Percentiles rank a stretch among this genome's conserved stretches.
Evolutionary conservation across 23 red algal species (phyloP).

Genomic region (Gracilaria domingensis): DNA sequence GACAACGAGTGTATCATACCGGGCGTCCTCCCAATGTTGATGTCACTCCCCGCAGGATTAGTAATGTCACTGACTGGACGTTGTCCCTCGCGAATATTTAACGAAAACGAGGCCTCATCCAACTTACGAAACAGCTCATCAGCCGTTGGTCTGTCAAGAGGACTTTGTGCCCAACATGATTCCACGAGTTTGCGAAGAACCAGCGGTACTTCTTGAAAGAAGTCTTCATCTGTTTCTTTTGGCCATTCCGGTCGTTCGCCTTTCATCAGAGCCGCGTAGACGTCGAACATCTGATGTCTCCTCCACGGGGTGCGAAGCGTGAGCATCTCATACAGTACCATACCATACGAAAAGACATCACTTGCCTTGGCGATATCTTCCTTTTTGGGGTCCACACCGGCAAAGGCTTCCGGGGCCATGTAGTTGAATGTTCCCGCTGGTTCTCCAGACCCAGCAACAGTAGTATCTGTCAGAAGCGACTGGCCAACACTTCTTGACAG

Average conservation of each 20-base stretch:
- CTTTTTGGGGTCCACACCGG: conserved; percentile 28
- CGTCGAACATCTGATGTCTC: conserved; percentile 33
- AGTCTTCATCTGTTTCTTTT: conserved; percentile 47
- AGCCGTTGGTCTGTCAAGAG: conserved; percentile 41
- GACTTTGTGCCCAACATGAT: conserved; percentile 44
- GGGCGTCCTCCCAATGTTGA: background rate
- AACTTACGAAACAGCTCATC: conserved; percentile 58
- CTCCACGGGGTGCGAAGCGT: conserved; percentile 56
- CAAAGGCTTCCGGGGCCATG: conserved; percentile 75
- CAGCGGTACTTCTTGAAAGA: conserved; percentile 13
- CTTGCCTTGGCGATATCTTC: conserved; percentile 42
- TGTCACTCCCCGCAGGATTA: conserved; percentile 14
- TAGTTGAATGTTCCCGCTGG: conserved; percentile 81
- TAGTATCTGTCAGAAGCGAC: conserved; percentile 45
- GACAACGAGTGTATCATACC: conserved; percentile 1
- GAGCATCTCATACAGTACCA: conserved; percentile 94
- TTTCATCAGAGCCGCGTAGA: background rate
- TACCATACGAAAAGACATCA: conserved; percentile 87
- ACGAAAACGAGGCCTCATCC: background rate
- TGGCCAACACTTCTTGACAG: conserved; percentile 23
- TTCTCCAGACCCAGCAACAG: conserved; percentile 24
- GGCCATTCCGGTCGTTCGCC: conserved; percentile 49
- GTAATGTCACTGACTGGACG: conserved; percentile 31
- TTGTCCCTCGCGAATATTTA: conserved; percentile 22
- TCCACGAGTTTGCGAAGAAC: conserved; percentile 41